Evolutionary conservation across 352 stramenopile species (phyloP).

Genomic region (Phytophthora sp.): DNA sequence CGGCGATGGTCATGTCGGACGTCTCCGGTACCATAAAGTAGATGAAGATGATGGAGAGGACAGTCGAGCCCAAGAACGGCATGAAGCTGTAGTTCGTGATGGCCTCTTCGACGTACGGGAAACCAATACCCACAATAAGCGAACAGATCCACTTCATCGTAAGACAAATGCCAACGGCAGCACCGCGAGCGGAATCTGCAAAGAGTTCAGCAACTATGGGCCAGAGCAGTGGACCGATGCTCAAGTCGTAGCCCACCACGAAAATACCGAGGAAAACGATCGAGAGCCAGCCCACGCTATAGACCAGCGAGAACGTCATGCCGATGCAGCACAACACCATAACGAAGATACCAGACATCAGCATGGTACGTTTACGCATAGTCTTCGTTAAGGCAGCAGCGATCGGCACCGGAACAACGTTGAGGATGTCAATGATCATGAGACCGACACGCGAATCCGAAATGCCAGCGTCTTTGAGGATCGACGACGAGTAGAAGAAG

Average conservation of each 20-base stretch:
- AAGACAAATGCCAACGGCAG: slow-evolving; percentile 45
- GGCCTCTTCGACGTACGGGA: slow-evolving; percentile 58
- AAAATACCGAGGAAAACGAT: slow-evolving; percentile 54
- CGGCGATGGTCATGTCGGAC: slow-evolving; percentile 58
- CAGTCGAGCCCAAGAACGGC: slow-evolving; percentile 54
- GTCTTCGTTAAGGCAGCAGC: slow-evolving; percentile 34
- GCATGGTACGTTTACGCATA: slow-evolving; percentile 49
- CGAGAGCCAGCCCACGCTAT: slow-evolving; percentile 40
- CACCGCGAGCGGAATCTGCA: slow-evolving; percentile 52
- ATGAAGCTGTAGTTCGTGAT: slow-evolving; percentile 56
- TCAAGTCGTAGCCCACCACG: slow-evolving; percentile 54
- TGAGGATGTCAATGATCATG: slow-evolving; percentile 63
- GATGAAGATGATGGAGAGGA: slow-evolving; percentile 45
- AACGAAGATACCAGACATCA: slow-evolving; percentile 42
- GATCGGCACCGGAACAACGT: slow-evolving; percentile 48
- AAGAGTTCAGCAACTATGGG: slow-evolving; percentile 58
- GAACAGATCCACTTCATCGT: slow-evolving; percentile 59
- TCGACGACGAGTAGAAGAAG: slow-evolving; percentile 69
- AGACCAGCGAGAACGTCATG: slow-evolving; percentile 50
- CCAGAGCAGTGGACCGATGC: slow-evolving; percentile 67
- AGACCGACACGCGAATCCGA: slow-evolving; percentile 50
- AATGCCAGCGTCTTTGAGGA: slow-evolving; percentile 62
- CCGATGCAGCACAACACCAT: slow-evolving; percentile 52
- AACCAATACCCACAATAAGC: slow-evolving; percentile 54
- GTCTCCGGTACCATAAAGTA: slow-evolving; percentile 66